Conservation (phyloP, 169 alveolate genomes). For the Plasmodium ovale region DNA sequence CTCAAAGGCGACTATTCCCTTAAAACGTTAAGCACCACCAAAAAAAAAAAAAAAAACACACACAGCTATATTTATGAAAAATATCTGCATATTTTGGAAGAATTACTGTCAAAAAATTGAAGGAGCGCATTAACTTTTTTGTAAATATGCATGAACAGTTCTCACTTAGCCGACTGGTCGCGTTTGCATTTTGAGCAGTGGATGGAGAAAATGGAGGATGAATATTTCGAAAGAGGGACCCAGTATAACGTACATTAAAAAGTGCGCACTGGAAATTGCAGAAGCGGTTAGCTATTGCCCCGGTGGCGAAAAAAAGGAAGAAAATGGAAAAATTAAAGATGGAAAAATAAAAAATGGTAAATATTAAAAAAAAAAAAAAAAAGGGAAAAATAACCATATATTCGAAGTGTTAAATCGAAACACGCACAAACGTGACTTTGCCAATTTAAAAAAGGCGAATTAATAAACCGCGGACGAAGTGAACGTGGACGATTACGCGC, state of each 20-base stretch:
- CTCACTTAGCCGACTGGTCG: too few species aligned
- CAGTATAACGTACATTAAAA: too few species aligned
- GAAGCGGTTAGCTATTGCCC: too few species aligned
- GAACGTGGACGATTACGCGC: too few species aligned
- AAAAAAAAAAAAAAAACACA: neutral
- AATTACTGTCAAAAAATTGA: neutral
- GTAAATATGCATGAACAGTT: too few species aligned
- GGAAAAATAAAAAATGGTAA: neutral
- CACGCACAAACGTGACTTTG: neutral
- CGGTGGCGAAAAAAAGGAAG: too few species aligned
- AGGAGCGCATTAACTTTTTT: too few species aligned
- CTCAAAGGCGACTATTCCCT: too few species aligned
- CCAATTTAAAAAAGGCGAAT: neutral
- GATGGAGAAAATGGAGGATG: neutral
- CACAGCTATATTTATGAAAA: neutral
- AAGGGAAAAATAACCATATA: neutral
- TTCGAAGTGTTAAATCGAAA: neutral
- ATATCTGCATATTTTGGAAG: neutral
- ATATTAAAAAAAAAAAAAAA: too few species aligned
- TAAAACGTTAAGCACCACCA: neutral
- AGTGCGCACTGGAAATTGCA: too few species aligned
- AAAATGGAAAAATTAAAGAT: too few species aligned
- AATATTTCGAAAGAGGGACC: neutral
- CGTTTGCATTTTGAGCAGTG: neutral
- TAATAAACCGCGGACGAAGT: too few species aligned